Evolutionary conservation across 108 stramenopile genomes (phyloP), one percentile per base, ranked within the genome.

Genomic region (Pseudonitzschia pungens): DNA sequence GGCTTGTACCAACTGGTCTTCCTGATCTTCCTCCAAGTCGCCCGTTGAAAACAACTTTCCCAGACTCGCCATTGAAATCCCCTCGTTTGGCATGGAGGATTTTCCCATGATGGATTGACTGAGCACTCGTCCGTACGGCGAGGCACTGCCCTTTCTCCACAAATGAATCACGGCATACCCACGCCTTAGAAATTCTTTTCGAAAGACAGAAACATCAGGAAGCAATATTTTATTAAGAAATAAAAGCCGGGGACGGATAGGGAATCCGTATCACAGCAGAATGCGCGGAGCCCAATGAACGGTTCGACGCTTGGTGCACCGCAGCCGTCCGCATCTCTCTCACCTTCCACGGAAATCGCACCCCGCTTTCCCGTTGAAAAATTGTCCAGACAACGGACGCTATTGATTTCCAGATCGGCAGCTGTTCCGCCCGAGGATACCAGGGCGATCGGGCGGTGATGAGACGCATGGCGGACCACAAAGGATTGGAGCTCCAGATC

Each of bases 361-460:
- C 98, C 98, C n/a, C 98, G 80, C 1, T 77, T 65, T 10, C 98
- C 98, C 1, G 97, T 96, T 69, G 89, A 91, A 82, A 99, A 99
- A 76, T 99, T 99, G 56, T 99, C 98, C 56, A 99, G 72, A 72
- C 80, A 96, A 21, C 98, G 86, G 12, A 99, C 97, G 15, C 77
- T 81, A 68, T 93, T 86, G 33, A 79, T 51, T 84, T 99, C 98
- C 71, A 99, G 83, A 63, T 88, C 87, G 21, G 89, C 85, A 22
- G 87, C 80, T 0, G 95, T 96, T 2, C 96, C 96, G 29, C 96
- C 96, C 28, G 91, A 92, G 18, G 92, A 91, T 4, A 97, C 89
- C 40, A 95, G 70, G 16, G 87, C 96, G n/a, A 95, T 72, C 31
- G 96, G 96, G 11, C 86, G 80, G 71, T 92, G 88, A 70, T 85